Base-by-base conservation (phyloP, 257 asterid species). In the Solanum pennellii region DNA sequence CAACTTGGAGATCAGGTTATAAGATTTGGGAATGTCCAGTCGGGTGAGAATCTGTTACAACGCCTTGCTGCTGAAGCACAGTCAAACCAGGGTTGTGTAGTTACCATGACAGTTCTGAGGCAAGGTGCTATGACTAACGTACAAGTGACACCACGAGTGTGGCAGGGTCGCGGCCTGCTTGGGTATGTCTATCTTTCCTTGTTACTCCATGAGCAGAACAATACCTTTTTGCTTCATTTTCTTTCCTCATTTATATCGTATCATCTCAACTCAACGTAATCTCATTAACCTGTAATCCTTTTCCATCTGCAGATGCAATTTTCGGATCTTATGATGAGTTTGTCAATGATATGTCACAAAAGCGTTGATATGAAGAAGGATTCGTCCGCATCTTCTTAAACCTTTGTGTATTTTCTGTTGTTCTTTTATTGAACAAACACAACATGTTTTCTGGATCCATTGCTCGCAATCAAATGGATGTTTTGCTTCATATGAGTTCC, bases 1-100 rank as follows among this genome's bases (percentile, higher is more conserved):
- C 99, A 96, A 87, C 97, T 97, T 65, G 99, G 99, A 33, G 99
- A 97, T 91, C 99, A 92, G 92, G 92, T 97, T 83, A 93, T 96
- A 76, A 97, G 94, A 91, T 97, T 96, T 88, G 98, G 99, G 79
- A 85, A 86, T 89, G 98, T 96, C 68, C 98, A 95, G 86, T 87
- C 86, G 47, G 98, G 98, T 86, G 97, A 95, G 52, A 91, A 93
- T 86, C 87, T 95, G 88, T 88, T 92, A 89, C 96, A 90, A 88
- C 90, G 93, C 88, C 98, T 97, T 82, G 97, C 94, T 83, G 91
- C 94, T 87, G 99, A 97, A 93, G 93, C 92, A 47, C 99, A 93
- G 91, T 90, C 87, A 9, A 93, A 93, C 71, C 96, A 91, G 88
- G 96, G 93, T 66, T 90, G 83, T 72, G 89, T 91, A 56, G 89